Evolutionary conservation across 2,329 filamentous ascomycete genomes (phyloP).

Genomic region (Dactylella cylindrospora): DNA sequence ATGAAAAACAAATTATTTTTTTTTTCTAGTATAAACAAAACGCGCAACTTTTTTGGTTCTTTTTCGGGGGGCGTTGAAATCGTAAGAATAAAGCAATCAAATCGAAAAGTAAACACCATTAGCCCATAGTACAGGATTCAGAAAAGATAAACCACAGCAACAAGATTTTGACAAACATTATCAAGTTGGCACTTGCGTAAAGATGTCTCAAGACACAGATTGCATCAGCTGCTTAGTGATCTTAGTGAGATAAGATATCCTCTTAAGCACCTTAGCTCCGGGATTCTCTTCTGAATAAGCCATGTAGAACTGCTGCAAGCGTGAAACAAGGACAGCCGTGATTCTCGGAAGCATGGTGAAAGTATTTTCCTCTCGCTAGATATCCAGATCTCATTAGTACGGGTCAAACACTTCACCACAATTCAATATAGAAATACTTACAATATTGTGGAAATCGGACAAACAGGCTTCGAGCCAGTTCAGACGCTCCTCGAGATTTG

Average conservation of each 20-base stretch:
- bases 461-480: conserved; percentile 48
- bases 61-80: no score
- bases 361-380: conserved; percentile 53
- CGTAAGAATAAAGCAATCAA: no score
- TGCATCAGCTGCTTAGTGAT: conserved; percentile 47
- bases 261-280: conserved; percentile 56
- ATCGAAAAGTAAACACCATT: no score
- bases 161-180: no score
- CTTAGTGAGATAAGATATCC: conserved; percentile 47
- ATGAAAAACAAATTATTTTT: no score
- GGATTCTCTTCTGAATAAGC: conserved; percentile 57
- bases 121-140: no score
- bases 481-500: conserved; percentile 48
- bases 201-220: no score
- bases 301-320: conserved; percentile 60
- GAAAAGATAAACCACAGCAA: no score
- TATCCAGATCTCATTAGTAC: conserved; percentile 57
- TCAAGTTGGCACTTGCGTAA: no score
- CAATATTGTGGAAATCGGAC: conserved; percentile 49
- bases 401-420: background rate
- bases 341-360: conserved; percentile 59
- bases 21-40: no score
- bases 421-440: conserved; percentile 46
- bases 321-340: conserved; percentile 59
- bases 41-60: no score